Evolutionary conservation across 2,329 filamentous ascomycete genomes (phyloP).

Genomic region (Diplodia sapinea): DNA sequence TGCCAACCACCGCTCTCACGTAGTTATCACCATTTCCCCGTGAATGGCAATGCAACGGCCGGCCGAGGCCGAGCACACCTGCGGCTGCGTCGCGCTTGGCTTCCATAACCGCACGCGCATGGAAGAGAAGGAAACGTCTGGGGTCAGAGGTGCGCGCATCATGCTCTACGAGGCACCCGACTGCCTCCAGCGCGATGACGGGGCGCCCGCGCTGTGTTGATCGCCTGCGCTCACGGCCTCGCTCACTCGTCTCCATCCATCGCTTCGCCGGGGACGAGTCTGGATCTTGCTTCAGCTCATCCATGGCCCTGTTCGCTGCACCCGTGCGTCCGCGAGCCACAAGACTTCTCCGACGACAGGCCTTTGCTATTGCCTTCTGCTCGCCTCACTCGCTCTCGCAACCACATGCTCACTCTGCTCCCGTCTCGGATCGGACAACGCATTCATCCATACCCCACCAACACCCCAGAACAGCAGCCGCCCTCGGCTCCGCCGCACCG

Average conservation of each 20-base stretch:
- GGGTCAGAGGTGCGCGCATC: slow-evolving; percentile 15
- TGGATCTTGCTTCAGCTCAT: slow-evolving; percentile 4
- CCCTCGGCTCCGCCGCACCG: not conserved
- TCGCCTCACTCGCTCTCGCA: not conserved
- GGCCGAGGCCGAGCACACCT: not conserved
- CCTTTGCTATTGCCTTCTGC: not conserved
- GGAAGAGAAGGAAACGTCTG: not conserved
- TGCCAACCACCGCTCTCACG: not conserved
- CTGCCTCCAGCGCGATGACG: not conserved
- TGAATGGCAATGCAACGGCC: not conserved
- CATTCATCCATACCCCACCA: not conserved
- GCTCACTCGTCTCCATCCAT: too few species aligned
- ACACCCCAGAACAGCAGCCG: not conserved
- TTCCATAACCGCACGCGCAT: slow-evolving; percentile 1
- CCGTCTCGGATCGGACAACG: slow-evolving; percentile 1
- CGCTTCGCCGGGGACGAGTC: not conserved
- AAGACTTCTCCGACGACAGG: not conserved
- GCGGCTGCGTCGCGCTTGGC: not conserved
- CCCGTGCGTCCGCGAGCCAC: not conserved
- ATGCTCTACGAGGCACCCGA: slow-evolving; percentile 4
- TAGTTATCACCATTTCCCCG: not conserved
- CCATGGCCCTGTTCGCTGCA: not conserved
- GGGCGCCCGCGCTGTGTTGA: too few species aligned
- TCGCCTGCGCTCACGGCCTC: too few species aligned
- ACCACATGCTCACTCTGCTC: not conserved